Base-by-base conservation (phyloP, 306 rosid species). In the Geum urbanum region DNA sequence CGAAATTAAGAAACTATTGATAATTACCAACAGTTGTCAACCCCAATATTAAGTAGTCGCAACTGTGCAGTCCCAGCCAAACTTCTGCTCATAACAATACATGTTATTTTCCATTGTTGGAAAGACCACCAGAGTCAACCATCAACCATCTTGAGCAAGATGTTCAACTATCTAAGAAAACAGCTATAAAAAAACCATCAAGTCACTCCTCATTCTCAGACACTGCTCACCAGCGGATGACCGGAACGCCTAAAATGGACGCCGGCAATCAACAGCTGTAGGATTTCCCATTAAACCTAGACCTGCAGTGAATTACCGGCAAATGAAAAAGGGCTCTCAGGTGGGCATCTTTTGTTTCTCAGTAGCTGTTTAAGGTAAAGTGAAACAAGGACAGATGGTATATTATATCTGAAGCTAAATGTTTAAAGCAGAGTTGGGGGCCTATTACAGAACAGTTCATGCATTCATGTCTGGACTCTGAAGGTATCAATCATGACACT, bases 61-160 rank as follows among this genome's bases (percentile, higher is more conserved):
- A 69, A 32, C n/a, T 52, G 39, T 27, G 76, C 68, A 72, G 50
- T 63, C 72, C 80, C 47, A 62, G 40, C 39, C 49, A 72, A 61
- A 69, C 59, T 80, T 66, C 50, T 67, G 64, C 61, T 49, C n/a
- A 46, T 47, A 20, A 43, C 55, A 20, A 59, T 59, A 50, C 64
- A 10, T 5, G 5, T 58, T 43, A 20, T 27, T 68, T 59, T 58
- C 41, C 11, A 18, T 60, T 49, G 52, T 35, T 69, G 46, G 40
- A 39, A 62, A 66, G 53, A 52, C 48, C 66, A 9, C 8, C 22
- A 46, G 48, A 18, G 39, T 20, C 55, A 64, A 57, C 59, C 22
- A 43, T 20, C 55, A 64, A 57, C 59, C 22, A 43, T 37, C 15
- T 35, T 56, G 64, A 51, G 61, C 67, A 49, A 22, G 67, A 13